Evolutionary conservation across 2,329 filamentous ascomycete genomes (phyloP), one percentile per base, ranked within the genome.

Genomic region (Lachnellula suecica): DNA sequence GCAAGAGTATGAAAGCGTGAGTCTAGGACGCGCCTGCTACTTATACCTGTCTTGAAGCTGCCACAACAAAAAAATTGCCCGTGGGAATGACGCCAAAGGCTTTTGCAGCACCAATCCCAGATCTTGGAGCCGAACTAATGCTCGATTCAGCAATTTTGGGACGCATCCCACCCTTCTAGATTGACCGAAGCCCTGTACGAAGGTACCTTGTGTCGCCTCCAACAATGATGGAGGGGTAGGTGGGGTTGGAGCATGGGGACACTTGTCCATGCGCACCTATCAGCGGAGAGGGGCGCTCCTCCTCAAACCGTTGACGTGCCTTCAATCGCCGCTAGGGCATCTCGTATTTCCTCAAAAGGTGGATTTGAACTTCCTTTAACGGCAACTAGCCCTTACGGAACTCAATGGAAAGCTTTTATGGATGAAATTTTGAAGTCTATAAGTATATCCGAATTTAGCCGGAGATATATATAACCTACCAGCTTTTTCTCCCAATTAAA

Each of bases 181-280:
- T 46, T 25, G 25, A 31, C 42, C 42, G 42, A 44, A 44, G 42
- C 42, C 19, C n/a, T n/a, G n/a, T n/a, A n/a, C n/a, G n/a, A n/a
- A n/a, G n/a, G n/a, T n/a, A n/a, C n/a, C n/a, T n/a, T n/a, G n/a
- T n/a, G n/a, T n/a, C n/a, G n/a, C n/a, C n/a, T n/a, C n/a, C n/a
- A n/a, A n/a, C n/a, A n/a, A n/a, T n/a, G 24, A 49, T 22, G 40
- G 48, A 54, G 52, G 52, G 52, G 47, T 37, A 49, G 51, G 51
- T 29, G 35, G 38, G 22, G 20, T 11, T 42, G 34, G 35, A 47
- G 44, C 37, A 34, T 44, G 45, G 50, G 47, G 51, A 24, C 38
- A 49, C 34, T 48, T 40, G 34, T 57, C 17, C 51, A 61, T 60
- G 60, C 60, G 44, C 44, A 22, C 44, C 44, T 38, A 47, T 47